phyloP scores from a whole-genome alignment of 352 stramenopile species.

The Phytophthora macrochlamydospora region DNA sequence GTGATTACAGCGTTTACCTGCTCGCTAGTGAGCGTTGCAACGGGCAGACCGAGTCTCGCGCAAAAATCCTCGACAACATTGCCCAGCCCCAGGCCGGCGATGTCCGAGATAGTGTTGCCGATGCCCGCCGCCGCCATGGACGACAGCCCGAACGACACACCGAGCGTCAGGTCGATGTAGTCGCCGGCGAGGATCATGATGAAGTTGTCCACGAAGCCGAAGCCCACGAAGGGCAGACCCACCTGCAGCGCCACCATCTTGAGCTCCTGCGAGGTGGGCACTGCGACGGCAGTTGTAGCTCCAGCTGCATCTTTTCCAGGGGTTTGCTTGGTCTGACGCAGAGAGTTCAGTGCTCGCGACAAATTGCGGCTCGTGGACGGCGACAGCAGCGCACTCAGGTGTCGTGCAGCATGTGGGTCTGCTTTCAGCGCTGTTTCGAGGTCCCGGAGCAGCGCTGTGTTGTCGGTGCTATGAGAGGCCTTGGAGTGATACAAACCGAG shows the following conservation, averaged over 20 bases:
- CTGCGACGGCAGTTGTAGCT: constrained; percentile 7
- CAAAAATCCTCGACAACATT: constrained; percentile 87
- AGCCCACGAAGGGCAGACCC: constrained; percentile 95
- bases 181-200: constrained; percentile 94
- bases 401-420: constrained; percentile 36
- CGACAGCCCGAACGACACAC: constrained; percentile 84
- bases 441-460: constrained; percentile 44
- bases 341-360: constrained; percentile 42
- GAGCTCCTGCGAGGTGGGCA: constrained; percentile 54
- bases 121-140: constrained; percentile 88
- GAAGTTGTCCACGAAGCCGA: constrained; percentile 98
- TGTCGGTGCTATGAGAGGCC: constrained; percentile 31
- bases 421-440: constrained; percentile 42
- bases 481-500: constrained; percentile 31
- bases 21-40: constrained; percentile 56
- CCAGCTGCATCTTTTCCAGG: neutral
- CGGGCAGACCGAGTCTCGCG: constrained; percentile 62
- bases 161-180: constrained; percentile 86
- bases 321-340: constrained; percentile 10
- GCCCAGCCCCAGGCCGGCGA: constrained; percentile 66
- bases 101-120: constrained; percentile 86
- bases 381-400: constrained; percentile 47
- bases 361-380: constrained; percentile 59
- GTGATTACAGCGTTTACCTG: constrained; percentile 42
- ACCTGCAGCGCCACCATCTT: constrained; percentile 71